Evolutionary conservation across 192 early-diverging fungal genomes (phyloP), one percentile per base, ranked within the genome.

Genomic region (Rhizophagus prolifer): DNA sequence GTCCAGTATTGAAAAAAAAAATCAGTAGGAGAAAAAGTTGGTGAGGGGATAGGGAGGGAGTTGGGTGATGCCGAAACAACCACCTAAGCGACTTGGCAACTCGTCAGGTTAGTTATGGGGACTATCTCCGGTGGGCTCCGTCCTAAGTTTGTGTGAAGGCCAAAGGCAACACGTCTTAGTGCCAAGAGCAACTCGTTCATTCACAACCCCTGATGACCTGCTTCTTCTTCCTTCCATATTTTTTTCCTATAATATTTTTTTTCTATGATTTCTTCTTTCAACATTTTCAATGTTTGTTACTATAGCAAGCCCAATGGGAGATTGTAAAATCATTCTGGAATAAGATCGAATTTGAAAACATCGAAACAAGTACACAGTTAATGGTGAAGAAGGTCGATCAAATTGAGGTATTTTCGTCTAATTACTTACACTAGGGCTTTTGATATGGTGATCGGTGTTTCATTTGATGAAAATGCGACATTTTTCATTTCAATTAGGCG

Each of bases 81-180:
- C 31, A 31, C 31, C 31, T 31, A 31, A 31, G 31, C 31, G 31
- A 31, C 31, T 31, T 31, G 31, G 31, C 31, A 31, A 31, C 31
- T 31, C 31, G 2, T 31, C 31, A 31, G 31, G 31, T 31, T 31
- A 31, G 31, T 31, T 31, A 31, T 31, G 62, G 62, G 62, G 62
- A 31, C 25, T 64, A 64, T 64, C 62, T 64, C 26, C 62, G 62
- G 26, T 64, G 62, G 62, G 62, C 62, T 64, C 26, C 62, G 8
- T 64, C 62, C 26, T 64, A 64, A 64, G 62, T 64, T 64, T 64
- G 62, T 64, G 62, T 64, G 26, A 64, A 64, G 62, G 62, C 62
- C 62, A 64, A 64, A 64, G 62, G 62, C 62, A 64, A 64, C 26
- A 64, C 62, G 26, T 64, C 62, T 64, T 64, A 64, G 62, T 64